These are phyloP conservation scores for Emmonsiellopsis sp. DNA, from an alignment of 2,329 filamentous ascomycete species.

Conservation along the genomic window DNA sequence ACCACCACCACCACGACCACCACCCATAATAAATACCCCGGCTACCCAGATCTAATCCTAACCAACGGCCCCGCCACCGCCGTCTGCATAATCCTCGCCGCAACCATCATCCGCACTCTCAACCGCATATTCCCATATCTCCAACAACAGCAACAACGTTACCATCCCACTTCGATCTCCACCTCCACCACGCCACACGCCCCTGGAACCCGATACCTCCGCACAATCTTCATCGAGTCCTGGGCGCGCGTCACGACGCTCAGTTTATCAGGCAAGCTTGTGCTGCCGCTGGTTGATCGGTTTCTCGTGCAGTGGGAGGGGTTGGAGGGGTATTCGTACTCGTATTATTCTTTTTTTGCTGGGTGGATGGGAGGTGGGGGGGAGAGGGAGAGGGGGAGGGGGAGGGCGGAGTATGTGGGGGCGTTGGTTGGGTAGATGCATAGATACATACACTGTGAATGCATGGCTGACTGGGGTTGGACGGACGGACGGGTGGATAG, in stretches of 20 bases:
- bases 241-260: constrained; percentile 78
- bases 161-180: constrained; percentile 26
- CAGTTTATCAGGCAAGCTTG: constrained; percentile 73
- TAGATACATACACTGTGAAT: background rate
- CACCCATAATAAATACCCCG: constrained; percentile 1
- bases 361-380: constrained; percentile 28
- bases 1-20: constrained; percentile 15
- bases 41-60: constrained; percentile 66
- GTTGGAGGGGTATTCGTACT: constrained; percentile 40
- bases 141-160: constrained; percentile 8
- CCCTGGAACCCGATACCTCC: constrained; percentile 39
- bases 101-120: constrained; percentile 47
- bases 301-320: constrained; percentile 74
- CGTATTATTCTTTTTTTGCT: constrained; percentile 10
- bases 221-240: constrained; percentile 79
- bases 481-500: too few species aligned
- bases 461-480: too few species aligned
- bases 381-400: constrained; percentile 20
- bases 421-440: constrained; percentile 20
- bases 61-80: constrained; percentile 86
- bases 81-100: constrained; percentile 60
- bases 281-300: constrained; percentile 62
- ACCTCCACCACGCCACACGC: background rate
- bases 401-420: constrained; percentile 30
- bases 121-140: constrained; percentile 17